Evolutionary conservation across 1,284 basidiomycete species (phyloP).

Genomic region (Fomes fomentarius): DNA sequence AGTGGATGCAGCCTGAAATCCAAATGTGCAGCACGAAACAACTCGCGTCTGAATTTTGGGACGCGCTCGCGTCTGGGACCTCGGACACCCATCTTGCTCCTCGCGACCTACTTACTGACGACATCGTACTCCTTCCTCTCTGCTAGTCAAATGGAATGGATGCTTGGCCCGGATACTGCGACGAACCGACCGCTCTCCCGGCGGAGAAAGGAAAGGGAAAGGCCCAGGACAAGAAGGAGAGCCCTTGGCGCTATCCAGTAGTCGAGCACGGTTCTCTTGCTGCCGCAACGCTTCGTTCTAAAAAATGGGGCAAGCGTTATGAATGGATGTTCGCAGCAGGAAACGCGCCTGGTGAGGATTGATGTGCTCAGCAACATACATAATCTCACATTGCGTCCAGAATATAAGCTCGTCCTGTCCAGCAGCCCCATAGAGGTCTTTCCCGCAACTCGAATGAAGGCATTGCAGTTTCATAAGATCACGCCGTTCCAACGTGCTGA

Average conservation of each 20-base stretch:
- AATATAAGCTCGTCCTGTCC: conserved; percentile 29
- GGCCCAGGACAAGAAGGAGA: conserved; percentile 22
- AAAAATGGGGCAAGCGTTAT: conserved; percentile 39
- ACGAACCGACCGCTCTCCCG: conserved; percentile 17
- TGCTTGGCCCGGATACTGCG: conserved; percentile 60
- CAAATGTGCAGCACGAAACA: conserved; percentile 5
- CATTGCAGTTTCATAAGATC: conserved; percentile 32
- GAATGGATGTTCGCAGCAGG: conserved; percentile 56
- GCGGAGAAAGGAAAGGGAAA: conserved; percentile 35
- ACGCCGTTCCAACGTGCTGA: conserved; percentile 53
- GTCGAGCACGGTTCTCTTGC: conserved; percentile 58
- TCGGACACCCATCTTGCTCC: conserved; percentile 15
- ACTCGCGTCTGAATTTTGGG: conserved; percentile 25
- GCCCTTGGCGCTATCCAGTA: conserved; percentile 49
- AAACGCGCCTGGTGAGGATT: conserved; percentile 28
- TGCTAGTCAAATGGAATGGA: conserved; percentile 65
- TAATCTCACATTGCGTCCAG: conserved; percentile 17
- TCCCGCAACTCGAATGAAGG: conserved; percentile 53
- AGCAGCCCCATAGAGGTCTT: conserved; percentile 48
- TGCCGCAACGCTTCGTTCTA: conserved; percentile 49
- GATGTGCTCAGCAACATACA: not conserved
- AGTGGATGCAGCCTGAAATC: conserved; percentile 12
- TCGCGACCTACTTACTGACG: not conserved
- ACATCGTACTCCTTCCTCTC: not conserved
- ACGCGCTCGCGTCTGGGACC: conserved; percentile 18